Conservation (phyloP, 1,139 yeast species). For the Sugiyamaella paludigena region DNA sequence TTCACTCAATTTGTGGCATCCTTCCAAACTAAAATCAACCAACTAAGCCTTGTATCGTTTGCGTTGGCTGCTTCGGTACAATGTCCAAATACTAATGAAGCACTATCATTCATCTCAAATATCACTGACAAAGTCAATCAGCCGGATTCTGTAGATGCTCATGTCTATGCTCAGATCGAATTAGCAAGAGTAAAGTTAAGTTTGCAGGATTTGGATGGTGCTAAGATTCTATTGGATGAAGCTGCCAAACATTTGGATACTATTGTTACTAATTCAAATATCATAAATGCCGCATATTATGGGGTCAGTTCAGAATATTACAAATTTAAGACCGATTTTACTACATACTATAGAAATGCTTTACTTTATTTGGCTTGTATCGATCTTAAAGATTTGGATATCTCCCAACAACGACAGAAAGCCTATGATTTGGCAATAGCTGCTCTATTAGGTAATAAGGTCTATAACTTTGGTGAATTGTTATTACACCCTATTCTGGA, state of each 20-base stretch:
- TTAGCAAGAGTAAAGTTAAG: slow-evolving; percentile 68
- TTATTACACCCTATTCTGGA: slow-evolving; percentile 81
- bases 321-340: slow-evolving; percentile 74
- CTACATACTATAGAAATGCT: slow-evolving; percentile 69
- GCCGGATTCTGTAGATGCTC: slow-evolving; percentile 44
- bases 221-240: slow-evolving; percentile 67
- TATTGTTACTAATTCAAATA: slow-evolving; percentile 52
- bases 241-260: slow-evolving; percentile 62
- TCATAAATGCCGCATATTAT: slow-evolving; percentile 80
- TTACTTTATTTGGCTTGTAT: slow-evolving; percentile 63
- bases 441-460: slow-evolving; percentile 86
- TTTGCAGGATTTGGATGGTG: slow-evolving; percentile 56
- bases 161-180: slow-evolving; percentile 70
- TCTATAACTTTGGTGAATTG: slow-evolving; percentile 94
- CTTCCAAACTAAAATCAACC: slow-evolving; percentile 71
- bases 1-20: slow-evolving; percentile 68
- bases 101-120: slow-evolving; percentile 54
- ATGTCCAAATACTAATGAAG: slow-evolving; percentile 47
- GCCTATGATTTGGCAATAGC: slow-evolving; percentile 83
- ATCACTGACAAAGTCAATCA: slow-evolving; percentile 51
- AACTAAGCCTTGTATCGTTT: slow-evolving; percentile 74
- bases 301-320: slow-evolving; percentile 75
- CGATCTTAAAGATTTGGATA: slow-evolving; percentile 50
- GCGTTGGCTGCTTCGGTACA: slow-evolving; percentile 57
- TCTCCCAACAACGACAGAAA: slow-evolving; percentile 53